phyloP scores from a whole-genome alignment of 345 rosid genomes.

The Salix caprea region DNA sequence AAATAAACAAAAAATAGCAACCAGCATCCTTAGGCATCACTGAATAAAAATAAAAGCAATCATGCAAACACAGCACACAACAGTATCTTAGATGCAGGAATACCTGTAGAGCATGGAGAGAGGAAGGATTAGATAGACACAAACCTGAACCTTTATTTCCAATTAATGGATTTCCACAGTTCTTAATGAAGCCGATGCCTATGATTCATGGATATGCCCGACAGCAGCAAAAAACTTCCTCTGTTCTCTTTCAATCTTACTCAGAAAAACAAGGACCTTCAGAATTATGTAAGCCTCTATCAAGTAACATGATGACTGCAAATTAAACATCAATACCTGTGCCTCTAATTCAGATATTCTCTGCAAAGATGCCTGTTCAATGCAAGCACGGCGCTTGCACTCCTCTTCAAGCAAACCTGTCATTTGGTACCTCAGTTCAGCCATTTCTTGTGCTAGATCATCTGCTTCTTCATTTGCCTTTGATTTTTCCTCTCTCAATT shows the following conservation, averaged over 20 bases:
- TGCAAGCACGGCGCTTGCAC: conserved; percentile 69
- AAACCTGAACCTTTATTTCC: conserved; percentile 12
- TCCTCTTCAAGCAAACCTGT: conserved; percentile 86
- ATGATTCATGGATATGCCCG: conserved; percentile 23
- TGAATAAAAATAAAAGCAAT: not conserved
- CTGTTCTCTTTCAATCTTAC: conserved; percentile 38
- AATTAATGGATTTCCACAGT: not conserved
- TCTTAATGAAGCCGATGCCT: conserved; percentile 20
- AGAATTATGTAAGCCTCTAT: conserved; percentile 1
- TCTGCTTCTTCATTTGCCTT: conserved; percentile 91
- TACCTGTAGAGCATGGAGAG: not conserved
- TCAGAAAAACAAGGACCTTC: conserved; percentile 6
- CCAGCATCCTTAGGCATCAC: not conserved
- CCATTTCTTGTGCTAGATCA: conserved; percentile 94
- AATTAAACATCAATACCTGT: conserved; percentile 37
- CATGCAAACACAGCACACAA: not conserved
- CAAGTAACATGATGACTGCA: not conserved
- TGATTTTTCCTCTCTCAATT: conserved; percentile 62
- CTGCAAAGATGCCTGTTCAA: conserved; percentile 75
- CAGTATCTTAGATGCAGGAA: not conserved
- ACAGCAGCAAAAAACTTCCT: conserved; percentile 16
- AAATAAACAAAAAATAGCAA: not conserved
- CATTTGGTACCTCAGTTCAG: conserved; percentile 85
- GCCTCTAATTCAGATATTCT: conserved; percentile 84
- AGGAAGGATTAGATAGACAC: conserved; percentile 2